phyloP scores from a whole-genome alignment of 257 asterid species.

The Osmanthus fragrans region DNA sequence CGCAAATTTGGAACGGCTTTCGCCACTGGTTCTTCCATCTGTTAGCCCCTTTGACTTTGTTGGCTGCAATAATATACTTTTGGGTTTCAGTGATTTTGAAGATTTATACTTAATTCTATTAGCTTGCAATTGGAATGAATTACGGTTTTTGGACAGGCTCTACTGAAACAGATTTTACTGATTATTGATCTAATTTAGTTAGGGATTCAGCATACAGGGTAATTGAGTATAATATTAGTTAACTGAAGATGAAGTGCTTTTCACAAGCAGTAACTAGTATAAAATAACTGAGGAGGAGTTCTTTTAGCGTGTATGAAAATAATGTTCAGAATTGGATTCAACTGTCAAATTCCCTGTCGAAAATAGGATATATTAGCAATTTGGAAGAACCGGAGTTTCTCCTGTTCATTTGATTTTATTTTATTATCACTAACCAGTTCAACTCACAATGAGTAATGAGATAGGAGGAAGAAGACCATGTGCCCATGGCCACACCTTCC shows the following conservation, averaged over 20 bases:
- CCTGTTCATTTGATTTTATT: neutral
- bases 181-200: neutral
- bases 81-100: neutral
- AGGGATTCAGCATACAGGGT: neutral
- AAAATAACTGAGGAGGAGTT: too few species aligned
- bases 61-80: neutral
- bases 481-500: neutral
- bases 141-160: neutral
- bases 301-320: neutral
- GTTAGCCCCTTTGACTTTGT: conserved; percentile 22
- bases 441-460: neutral
- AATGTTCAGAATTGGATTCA: neutral
- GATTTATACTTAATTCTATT: neutral
- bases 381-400: neutral
- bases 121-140: neutral
- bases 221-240: neutral
- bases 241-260: neutral
- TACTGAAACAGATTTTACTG: neutral
- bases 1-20: conserved; percentile 31
- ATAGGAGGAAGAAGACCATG: neutral
- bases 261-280: neutral
- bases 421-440: neutral
- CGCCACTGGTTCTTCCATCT: conserved; percentile 40
- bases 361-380: neutral
- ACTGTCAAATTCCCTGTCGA: neutral